Evolutionary conservation across 2,329 filamentous ascomycete species (phyloP).

Genomic region (Emydomyces testavorans): DNA sequence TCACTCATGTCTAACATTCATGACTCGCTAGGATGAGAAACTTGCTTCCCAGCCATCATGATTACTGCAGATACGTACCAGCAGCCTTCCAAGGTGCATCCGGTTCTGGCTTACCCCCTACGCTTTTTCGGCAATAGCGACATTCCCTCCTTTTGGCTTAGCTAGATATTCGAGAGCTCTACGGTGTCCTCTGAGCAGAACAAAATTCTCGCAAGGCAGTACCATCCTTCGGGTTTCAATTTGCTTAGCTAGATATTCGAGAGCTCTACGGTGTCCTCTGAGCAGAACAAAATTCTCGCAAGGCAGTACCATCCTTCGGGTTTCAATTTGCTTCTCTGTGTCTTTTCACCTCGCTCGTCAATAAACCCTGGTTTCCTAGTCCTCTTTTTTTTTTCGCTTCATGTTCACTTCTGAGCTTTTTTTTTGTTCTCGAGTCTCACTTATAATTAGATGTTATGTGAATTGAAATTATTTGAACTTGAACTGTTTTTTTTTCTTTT

Average conservation of each 20-base stretch:
- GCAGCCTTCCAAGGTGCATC: background rate
- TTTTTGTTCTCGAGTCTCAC: background rate
- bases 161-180: background rate
- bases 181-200: background rate
- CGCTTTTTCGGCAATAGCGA: background rate
- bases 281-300: background rate
- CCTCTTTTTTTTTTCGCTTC: background rate
- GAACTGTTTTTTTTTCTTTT: background rate
- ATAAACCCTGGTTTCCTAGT: background rate
- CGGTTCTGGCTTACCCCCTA: background rate
- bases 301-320: background rate
- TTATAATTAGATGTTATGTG: constrained; percentile 11
- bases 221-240: background rate
- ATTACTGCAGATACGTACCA: background rate
- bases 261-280: background rate
- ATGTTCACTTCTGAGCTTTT: background rate
- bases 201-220: background rate
- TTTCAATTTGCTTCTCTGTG: background rate
- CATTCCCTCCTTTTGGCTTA: constrained; percentile 1
- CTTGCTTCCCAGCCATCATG: background rate
- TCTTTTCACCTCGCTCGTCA: background rate
- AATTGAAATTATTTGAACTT: too few species aligned
- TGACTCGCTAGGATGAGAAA: constrained; percentile 2
- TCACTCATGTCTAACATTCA: constrained; percentile 8
- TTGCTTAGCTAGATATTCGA: background rate